Evolutionary conservation across 768 basidiomycete genomes (phyloP).

Genomic region (Neoboletus magnificus): DNA sequence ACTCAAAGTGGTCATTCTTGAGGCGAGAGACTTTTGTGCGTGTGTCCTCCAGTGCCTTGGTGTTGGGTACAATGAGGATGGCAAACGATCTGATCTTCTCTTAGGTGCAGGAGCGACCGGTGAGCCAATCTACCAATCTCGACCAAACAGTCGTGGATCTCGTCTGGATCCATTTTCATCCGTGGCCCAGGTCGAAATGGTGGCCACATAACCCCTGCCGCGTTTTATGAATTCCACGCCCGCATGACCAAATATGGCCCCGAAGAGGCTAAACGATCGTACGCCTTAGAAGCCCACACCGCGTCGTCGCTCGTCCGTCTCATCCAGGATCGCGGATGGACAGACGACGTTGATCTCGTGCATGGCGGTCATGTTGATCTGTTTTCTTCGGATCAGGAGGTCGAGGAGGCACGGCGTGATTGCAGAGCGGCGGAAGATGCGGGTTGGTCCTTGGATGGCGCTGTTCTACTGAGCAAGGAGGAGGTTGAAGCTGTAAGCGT

Average conservation of each 20-base stretch:
- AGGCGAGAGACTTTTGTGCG: slow-evolving; percentile 86
- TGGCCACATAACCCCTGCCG: slow-evolving; percentile 61
- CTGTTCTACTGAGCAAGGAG: slow-evolving; percentile 46
- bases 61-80: background rate
- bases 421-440: slow-evolving; percentile 51
- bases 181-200: slow-evolving; percentile 65
- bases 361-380: slow-evolving; percentile 51
- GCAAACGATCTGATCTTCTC: background rate
- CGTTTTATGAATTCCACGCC: slow-evolving; percentile 44
- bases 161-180: background rate
- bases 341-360: slow-evolving; percentile 58
- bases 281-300: slow-evolving; percentile 58
- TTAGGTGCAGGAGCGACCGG: slow-evolving; percentile 77
- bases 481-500: slow-evolving; percentile 46
- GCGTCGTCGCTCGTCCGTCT: slow-evolving; percentile 45
- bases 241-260: slow-evolving; percentile 41
- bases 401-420: slow-evolving; percentile 38
- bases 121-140: slow-evolving; percentile 21
- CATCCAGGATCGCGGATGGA: slow-evolving; percentile 42
- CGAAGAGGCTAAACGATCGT: slow-evolving; percentile 53
- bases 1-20: slow-evolving; percentile 61
- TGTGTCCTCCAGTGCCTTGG: slow-evolving; percentile 7
- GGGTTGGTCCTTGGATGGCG: slow-evolving; percentile 44
- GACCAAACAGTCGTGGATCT: background rate
- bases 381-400: slow-evolving; percentile 47